These are phyloP conservation scores for Bruguiera sexangula DNA, from an alignment of 345 rosid genomes.

Conservation along the genomic window DNA sequence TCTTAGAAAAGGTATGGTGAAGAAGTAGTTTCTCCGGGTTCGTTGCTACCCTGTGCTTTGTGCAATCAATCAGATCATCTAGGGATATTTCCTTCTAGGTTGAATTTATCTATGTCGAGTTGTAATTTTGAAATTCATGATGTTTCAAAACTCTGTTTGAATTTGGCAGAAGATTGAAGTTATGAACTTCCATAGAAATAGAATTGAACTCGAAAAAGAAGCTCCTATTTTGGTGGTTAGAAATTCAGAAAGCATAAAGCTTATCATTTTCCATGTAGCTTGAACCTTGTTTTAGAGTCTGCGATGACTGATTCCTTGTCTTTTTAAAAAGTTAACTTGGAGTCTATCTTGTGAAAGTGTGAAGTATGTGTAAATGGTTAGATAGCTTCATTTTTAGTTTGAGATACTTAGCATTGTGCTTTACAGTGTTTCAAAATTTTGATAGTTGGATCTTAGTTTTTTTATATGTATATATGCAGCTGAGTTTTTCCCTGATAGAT, in stretches of 20 bases:
- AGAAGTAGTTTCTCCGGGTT: not conserved
- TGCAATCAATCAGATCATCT: no score
- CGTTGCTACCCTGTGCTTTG: not conserved
- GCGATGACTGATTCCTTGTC: no score
- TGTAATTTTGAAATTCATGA: not conserved
- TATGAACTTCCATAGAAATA: not conserved
- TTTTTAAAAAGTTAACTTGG: not conserved
- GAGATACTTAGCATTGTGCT: not conserved
- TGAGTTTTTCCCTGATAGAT: constrained; percentile 72
- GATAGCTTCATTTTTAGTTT: not conserved
- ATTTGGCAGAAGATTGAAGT: no score
- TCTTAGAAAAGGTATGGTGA: not conserved
- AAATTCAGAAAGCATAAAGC: not conserved
- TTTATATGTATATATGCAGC: constrained; percentile 45
- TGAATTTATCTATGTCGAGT: no score
- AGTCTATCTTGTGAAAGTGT: not conserved
- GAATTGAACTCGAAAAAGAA: not conserved
- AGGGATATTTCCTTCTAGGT: no score
- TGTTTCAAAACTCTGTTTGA: not conserved
- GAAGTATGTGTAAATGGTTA: not conserved
- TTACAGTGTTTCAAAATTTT: not conserved
- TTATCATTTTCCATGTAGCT: no score
- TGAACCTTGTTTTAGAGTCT: no score
- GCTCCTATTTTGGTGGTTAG: not conserved
- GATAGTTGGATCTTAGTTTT: not conserved